Evolutionary conservation across 208 protist genomes (phyloP).

Genomic region (Acanthamoeba triangularis): DNA sequence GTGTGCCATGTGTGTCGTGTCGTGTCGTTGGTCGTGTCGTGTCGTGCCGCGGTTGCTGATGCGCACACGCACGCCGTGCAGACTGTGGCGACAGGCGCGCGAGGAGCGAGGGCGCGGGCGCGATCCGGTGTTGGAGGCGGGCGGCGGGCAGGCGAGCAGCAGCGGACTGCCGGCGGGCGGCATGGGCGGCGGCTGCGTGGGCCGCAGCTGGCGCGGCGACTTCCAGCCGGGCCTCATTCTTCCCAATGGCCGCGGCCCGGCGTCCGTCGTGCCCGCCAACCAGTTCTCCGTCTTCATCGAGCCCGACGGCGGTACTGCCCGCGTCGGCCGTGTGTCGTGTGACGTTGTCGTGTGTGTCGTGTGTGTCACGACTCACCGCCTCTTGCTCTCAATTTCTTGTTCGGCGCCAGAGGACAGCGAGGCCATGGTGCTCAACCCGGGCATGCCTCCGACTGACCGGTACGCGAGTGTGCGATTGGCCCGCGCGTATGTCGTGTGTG

Average conservation of each 20-base stretch:
- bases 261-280: constrained; percentile 49
- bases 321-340: not conserved
- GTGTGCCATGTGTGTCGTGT: not conserved
- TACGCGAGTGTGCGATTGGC: not conserved
- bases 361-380: no score
- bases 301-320: not conserved
- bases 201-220: constrained; percentile 79
- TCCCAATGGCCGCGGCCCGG: not conserved
- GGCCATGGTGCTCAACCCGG: constrained; percentile 56
- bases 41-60: not conserved
- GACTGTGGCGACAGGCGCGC: constrained; percentile 74
- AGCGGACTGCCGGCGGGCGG: constrained; percentile 18
- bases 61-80: not conserved
- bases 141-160: not conserved
- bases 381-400: no score
- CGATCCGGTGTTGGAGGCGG: constrained; percentile 29
- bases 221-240: constrained; percentile 67
- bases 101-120: not conserved
- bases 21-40: not conserved
- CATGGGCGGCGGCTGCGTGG: constrained; percentile 79
- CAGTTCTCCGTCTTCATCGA: constrained; percentile 79
- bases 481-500: not conserved
- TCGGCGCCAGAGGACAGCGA: constrained; percentile 9
- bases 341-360: no score
- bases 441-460: constrained; percentile 41